Evolutionary conservation across 2,329 filamentous ascomycete genomes (phyloP).

Genomic region (Clarireedia monteithiana): DNA sequence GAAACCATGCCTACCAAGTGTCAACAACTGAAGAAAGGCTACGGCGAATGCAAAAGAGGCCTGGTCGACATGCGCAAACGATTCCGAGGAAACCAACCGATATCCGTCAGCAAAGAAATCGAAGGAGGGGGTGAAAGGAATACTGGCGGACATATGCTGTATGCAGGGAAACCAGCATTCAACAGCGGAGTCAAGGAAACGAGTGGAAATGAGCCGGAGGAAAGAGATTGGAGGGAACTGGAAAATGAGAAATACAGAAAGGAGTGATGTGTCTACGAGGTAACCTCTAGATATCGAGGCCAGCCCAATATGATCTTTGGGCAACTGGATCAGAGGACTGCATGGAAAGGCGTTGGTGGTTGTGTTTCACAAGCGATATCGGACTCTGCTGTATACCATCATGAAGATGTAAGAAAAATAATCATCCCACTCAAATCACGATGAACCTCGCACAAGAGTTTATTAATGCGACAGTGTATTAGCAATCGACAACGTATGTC

Average conservation of each 20-base stretch:
- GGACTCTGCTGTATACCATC: too few relatives aligned
- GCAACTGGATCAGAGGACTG: too few relatives aligned
- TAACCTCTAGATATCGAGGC: neutral
- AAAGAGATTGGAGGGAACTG: conserved; percentile 54
- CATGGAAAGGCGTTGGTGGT: too few relatives aligned
- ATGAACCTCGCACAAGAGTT: too few relatives aligned
- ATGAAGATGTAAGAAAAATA: too few relatives aligned
- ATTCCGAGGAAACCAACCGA: conserved; percentile 88
- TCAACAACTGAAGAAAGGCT: conserved; percentile 86
- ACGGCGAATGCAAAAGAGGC: conserved; percentile 90
- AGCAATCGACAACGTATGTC: too few relatives aligned
- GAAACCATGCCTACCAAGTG: conserved; percentile 80
- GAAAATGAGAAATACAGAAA: conserved; percentile 55
- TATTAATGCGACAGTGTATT: too few relatives aligned
- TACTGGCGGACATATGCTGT: conserved; percentile 56
- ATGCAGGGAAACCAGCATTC: conserved; percentile 69
- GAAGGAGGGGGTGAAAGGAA: conserved; percentile 42
- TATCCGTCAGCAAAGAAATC: conserved; percentile 54
- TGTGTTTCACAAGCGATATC: too few relatives aligned
- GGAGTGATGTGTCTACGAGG: conserved; percentile 1
- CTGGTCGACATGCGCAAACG: conserved; percentile 99
- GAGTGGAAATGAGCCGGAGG: conserved; percentile 56
- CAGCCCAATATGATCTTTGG: too few relatives aligned
- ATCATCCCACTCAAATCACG: too few relatives aligned
- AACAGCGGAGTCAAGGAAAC: conserved; percentile 55